Percentiles rank a stretch among this genome's conserved stretches.
These are phyloP conservation scores for Brassica carinata DNA, from an alignment of 345 rosid genomes.

Conservation along the genomic window DNA sequence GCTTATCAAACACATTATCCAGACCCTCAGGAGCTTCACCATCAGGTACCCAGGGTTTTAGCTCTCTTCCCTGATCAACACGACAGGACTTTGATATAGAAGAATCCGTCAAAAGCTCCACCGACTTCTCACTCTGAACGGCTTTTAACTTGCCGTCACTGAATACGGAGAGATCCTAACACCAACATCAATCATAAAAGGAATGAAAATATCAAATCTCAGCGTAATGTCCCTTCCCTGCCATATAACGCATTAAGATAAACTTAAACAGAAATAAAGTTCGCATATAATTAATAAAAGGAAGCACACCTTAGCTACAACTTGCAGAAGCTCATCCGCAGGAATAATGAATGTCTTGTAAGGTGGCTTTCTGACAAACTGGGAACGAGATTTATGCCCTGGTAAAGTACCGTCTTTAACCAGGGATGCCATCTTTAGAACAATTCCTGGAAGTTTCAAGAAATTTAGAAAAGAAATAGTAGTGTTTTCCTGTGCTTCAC, in stretches of 20 bases:
- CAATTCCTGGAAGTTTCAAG: conserved; percentile 58
- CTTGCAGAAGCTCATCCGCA: conserved; percentile 85
- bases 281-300: conserved; percentile 7
- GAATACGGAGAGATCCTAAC: conserved; percentile 77
- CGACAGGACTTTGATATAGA: conserved; percentile 64
- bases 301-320: conserved; percentile 78
- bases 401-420: conserved; percentile 57
- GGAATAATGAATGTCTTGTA: conserved; percentile 68
- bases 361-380: conserved; percentile 67
- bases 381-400: conserved; percentile 59
- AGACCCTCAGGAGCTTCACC: conserved; percentile 63
- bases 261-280: conserved; percentile 5
- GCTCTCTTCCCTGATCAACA: conserved; percentile 64
- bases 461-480: conserved; percentile 21
- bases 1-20: conserved; percentile 70
- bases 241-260: conserved; percentile 22
- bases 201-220: conserved; percentile 20
- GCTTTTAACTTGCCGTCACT: conserved; percentile 58
- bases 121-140: conserved; percentile 54
- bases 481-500: conserved; percentile 11
- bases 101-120: conserved; percentile 80
- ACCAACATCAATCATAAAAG: conserved; percentile 22
- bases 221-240: conserved; percentile 23
- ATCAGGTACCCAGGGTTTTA: conserved; percentile 86
- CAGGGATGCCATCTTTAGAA: conserved; percentile 90